Evolutionary conservation across 2,329 filamentous ascomycete species (phyloP).

Genomic region (Colletotrichum lupini): DNA sequence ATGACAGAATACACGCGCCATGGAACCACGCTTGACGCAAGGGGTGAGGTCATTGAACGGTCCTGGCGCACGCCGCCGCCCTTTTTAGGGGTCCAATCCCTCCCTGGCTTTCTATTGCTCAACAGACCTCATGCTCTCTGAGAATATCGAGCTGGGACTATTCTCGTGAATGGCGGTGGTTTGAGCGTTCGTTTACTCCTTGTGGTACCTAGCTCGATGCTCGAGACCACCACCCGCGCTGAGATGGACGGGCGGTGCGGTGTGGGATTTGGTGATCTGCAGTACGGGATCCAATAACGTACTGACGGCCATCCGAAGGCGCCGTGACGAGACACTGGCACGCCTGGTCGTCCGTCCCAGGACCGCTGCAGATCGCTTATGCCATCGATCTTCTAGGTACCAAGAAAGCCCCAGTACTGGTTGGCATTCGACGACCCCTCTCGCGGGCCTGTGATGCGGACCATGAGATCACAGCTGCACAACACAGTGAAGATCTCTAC

Average conservation of each 20-base stretch:
- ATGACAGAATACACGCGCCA: not conserved
- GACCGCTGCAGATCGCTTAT: conserved; percentile 6
- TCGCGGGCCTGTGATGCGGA: conserved; percentile 1
- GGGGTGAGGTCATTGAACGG: conserved; percentile 24
- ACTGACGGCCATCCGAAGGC: conserved; percentile 21
- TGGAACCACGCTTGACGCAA: conserved; percentile 27
- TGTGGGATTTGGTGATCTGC: conserved; percentile 20
- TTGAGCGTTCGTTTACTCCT: conserved; percentile 13
- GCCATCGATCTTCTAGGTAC: not conserved
- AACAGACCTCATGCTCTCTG: not conserved
- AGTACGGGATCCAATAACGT: conserved; percentile 11
- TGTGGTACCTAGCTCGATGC: not conserved
- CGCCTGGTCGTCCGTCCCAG: not conserved
- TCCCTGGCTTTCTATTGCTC: not conserved
- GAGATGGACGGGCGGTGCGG: not conserved
- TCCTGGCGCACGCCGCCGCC: conserved; percentile 4
- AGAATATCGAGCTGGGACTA: not conserved
- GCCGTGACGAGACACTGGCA: conserved; percentile 11
- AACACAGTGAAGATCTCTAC: not conserved
- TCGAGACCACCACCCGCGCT: not conserved
- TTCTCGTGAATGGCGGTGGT: conserved; percentile 13
- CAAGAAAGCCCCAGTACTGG: not conserved
- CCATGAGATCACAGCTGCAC: conserved; percentile 21
- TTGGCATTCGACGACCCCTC: not conserved
- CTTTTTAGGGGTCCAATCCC: not conserved